Conservation (phyloP, 2,329 filamentous ascomycete species). For the Aspergillus nomiae region DNA sequence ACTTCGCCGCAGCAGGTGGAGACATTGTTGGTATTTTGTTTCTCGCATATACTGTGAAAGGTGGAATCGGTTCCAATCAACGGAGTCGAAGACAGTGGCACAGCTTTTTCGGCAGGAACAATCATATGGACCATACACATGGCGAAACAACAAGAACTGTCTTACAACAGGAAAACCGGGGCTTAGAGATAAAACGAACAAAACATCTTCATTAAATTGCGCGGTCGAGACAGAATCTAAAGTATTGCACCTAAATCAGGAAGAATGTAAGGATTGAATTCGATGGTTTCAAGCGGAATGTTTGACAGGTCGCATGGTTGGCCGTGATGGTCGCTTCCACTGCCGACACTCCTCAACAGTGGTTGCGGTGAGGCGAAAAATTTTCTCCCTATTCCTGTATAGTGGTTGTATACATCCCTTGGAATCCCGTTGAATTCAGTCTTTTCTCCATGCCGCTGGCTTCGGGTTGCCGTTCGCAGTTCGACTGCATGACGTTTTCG, state of each 20-base stretch:
- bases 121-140: constrained; percentile 3
- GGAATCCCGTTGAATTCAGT: not conserved
- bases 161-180: not conserved
- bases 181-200: not conserved
- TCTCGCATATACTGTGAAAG: not conserved
- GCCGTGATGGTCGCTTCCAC: not conserved
- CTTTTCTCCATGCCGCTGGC: not conserved
- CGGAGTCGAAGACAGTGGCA: not conserved
- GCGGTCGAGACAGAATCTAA: not conserved
- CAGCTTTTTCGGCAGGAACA: not conserved
- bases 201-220: not conserved
- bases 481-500: constrained; percentile 1
- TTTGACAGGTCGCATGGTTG: not conserved
- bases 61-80: not conserved
- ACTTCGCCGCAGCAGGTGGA: constrained; percentile 22
- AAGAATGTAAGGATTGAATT: constrained; percentile 5
- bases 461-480: not conserved
- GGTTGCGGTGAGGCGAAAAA: not conserved
- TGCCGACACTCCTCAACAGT: not conserved
- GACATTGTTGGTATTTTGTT: constrained; percentile 16
- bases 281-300: constrained; percentile 2
- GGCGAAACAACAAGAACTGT: not conserved
- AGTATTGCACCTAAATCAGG: not conserved
- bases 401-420: not conserved
- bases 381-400: not conserved